Evolutionary conservation across 768 basidiomycete genomes (phyloP).

Genomic region (Scleroderma citrinum): DNA sequence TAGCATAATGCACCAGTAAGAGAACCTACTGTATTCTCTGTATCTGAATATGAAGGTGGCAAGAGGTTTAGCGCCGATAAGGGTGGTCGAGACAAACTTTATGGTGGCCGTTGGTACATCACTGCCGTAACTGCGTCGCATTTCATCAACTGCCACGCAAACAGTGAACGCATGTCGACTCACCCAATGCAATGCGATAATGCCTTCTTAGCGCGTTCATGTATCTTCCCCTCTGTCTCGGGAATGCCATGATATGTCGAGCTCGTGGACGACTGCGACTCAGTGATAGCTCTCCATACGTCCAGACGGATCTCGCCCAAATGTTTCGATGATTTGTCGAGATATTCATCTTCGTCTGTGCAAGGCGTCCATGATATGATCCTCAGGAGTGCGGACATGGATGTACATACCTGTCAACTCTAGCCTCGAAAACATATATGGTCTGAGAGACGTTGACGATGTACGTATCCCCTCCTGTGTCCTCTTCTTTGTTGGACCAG

Average conservation of each 20-base stretch:
- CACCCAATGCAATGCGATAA: slow-evolving; percentile 24
- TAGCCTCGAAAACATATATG: slow-evolving; percentile 23
- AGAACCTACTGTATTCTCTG: slow-evolving; percentile 20
- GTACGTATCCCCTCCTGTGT: background rate
- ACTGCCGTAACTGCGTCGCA: slow-evolving; percentile 16
- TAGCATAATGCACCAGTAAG: background rate
- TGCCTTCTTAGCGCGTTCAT: slow-evolving; percentile 28
- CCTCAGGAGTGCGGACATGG: background rate
- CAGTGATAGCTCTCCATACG: slow-evolving; percentile 10
- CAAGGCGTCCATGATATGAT: background rate
- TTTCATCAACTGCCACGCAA: background rate
- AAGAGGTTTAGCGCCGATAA: slow-evolving; percentile 16
- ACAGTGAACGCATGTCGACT: slow-evolving; percentile 1
- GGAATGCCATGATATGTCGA: background rate
- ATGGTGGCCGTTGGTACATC: slow-evolving; percentile 3
- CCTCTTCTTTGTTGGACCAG: background rate
- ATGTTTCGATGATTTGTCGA: slow-evolving; percentile 8
- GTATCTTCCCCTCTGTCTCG: slow-evolving; percentile 14
- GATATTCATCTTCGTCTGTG: slow-evolving; percentile 24
- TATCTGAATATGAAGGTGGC: slow-evolving; percentile 27
- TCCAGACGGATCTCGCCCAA: slow-evolving; percentile 8
- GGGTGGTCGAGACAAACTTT: background rate
- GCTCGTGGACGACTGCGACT: too few species aligned
- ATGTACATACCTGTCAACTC: slow-evolving; percentile 22
- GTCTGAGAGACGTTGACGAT: slow-evolving; percentile 13